A percentile compares a stretch with the other conserved stretches of the same genome.
phyloP scores from a whole-genome alignment of 2,329 filamentous ascomycete species.

The Xylariaceae sp. region DNA sequence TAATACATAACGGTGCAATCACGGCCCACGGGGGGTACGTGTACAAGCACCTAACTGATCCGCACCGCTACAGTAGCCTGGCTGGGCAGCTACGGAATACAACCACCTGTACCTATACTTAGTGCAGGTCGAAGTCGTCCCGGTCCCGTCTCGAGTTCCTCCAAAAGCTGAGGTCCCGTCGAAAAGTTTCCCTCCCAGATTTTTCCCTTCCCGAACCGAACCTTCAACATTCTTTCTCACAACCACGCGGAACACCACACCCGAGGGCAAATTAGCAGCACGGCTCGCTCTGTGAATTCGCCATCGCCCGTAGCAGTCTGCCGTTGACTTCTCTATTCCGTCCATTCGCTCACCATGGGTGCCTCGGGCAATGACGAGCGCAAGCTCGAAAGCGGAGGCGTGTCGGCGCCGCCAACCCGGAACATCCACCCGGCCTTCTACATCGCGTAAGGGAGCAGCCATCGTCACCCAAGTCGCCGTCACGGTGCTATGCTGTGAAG shows the following conservation, averaged over 20 bases:
- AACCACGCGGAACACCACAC: background rate
- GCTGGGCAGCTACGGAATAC: background rate
- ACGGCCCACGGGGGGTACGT: no score
- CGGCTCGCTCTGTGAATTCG: background rate
- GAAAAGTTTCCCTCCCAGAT: slow-evolving; percentile 10
- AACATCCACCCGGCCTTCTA: slow-evolving; percentile 26
- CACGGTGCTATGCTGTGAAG: background rate
- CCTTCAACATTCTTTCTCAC: slow-evolving; percentile 2
- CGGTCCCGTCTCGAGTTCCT: background rate
- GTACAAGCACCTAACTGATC: no score
- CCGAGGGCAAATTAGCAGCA: slow-evolving; percentile 2
- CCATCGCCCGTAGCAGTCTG: background rate
- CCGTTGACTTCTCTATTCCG: background rate
- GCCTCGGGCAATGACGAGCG: slow-evolving; percentile 20
- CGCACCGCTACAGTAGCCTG: no score
- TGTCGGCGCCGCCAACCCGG: slow-evolving; percentile 15
- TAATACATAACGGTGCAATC: no score
- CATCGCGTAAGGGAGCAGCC: slow-evolving; percentile 22
- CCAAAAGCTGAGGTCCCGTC: background rate
- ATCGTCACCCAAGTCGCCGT: background rate
- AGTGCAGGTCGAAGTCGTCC: background rate
- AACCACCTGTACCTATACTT: background rate
- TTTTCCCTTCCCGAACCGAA: slow-evolving; percentile 8
- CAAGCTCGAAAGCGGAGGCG: slow-evolving; percentile 25
- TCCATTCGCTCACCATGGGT: slow-evolving; percentile 17